Conservation (phyloP, 2,329 filamentous ascomycete species). For the Hypoxylon rubiginosum region DNA sequence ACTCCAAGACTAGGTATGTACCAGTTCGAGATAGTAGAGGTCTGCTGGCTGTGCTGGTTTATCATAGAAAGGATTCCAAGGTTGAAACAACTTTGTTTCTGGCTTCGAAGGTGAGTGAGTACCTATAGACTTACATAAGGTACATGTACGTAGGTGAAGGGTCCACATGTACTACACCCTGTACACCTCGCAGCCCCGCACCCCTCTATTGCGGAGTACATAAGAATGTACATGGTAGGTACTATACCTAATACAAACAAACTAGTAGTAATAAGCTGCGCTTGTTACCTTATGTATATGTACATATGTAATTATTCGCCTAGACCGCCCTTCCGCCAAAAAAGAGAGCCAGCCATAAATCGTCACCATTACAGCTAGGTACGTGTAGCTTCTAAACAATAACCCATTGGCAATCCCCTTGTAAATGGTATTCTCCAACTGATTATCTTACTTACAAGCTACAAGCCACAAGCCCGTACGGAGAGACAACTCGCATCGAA, state of each 20-base stretch:
- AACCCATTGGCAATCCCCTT: slow-evolving; percentile 5
- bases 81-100: neutral
- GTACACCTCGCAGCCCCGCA: no score
- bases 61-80: no score
- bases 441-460: neutral
- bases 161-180: no score
- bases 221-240: no score
- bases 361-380: slow-evolving; percentile 26
- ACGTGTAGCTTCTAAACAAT: slow-evolving; percentile 13
- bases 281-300: no score
- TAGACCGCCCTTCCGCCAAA: neutral
- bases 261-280: no score
- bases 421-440: neutral
- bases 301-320: slow-evolving; percentile 7
- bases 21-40: neutral
- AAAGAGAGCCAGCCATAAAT: slow-evolving; percentile 27
- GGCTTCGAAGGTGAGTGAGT: neutral
- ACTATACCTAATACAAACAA: no score
- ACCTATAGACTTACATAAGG: no score
- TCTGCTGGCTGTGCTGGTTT: neutral
- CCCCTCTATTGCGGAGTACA: no score
- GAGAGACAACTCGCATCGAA: neutral
- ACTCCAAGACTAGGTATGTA: no score
- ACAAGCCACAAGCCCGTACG: no score
- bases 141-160: no score